Evolutionary conservation across 768 basidiomycete species (phyloP).

Genomic region (Lepiota venenata): DNA sequence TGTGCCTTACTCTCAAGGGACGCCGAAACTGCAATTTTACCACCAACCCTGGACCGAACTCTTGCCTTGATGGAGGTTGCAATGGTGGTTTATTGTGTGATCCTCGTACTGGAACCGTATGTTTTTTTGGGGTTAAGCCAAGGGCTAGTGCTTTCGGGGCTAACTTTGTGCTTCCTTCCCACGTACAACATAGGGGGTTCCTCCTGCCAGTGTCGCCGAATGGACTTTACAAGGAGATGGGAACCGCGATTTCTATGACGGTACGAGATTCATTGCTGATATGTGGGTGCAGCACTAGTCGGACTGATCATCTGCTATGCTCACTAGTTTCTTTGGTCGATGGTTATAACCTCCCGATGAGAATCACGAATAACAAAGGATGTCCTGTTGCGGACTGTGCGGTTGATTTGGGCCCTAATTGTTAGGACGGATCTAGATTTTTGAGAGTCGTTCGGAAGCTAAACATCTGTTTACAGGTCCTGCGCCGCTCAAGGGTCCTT

Average conservation of each 20-base stretch:
- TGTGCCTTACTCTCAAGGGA: slow-evolving; percentile 35
- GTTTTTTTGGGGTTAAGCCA: slow-evolving; percentile 14
- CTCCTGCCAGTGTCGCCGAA: slow-evolving; percentile 68
- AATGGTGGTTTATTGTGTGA: slow-evolving; percentile 66
- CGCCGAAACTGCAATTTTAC: slow-evolving; percentile 63
- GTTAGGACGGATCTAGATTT: slow-evolving; percentile 14
- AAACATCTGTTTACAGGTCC: slow-evolving; percentile 37
- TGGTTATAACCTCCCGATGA: slow-evolving; percentile 61
- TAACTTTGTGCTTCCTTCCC: background rate
- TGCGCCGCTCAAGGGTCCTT: slow-evolving; percentile 46
- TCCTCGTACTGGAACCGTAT: slow-evolving; percentile 44
- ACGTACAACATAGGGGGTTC: slow-evolving; percentile 43
- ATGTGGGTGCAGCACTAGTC: background rate
- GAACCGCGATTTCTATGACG: slow-evolving; percentile 56
- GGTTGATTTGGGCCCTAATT: slow-evolving; percentile 55
- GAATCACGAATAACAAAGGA: slow-evolving; percentile 51
- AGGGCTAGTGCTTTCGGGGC: background rate
- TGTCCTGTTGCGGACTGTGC: slow-evolving; percentile 56
- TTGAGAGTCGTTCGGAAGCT: background rate
- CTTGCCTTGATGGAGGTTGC: slow-evolving; percentile 65
- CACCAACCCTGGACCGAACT: slow-evolving; percentile 48
- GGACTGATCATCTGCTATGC: background rate
- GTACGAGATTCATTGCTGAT: slow-evolving; percentile 25
- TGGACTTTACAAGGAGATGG: slow-evolving; percentile 50
- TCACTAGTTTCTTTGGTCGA: slow-evolving; percentile 58